These are phyloP conservation scores for Mycena pura DNA, from an alignment of 768 basidiomycete species.

Conservation along the genomic window DNA sequence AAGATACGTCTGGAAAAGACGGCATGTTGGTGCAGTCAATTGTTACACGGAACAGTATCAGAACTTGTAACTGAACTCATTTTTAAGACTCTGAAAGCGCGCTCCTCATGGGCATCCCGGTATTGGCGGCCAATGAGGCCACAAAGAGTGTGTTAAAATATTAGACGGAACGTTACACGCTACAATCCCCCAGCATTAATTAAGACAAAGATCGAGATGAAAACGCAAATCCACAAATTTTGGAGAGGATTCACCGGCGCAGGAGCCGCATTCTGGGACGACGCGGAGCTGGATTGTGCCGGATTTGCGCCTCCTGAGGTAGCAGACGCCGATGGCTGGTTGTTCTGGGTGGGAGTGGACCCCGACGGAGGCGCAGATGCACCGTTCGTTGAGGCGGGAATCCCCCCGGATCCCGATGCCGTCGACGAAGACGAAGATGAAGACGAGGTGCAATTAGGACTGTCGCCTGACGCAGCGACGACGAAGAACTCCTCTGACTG, in stretches of 20 bases:
- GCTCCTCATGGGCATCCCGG: neutral
- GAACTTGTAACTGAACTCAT: neutral
- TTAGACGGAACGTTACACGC: neutral
- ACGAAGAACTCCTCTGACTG: constrained; percentile 9
- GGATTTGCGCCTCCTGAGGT: neutral
- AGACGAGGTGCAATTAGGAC: neutral
- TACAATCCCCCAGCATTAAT: neutral
- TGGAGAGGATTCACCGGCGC: neutral
- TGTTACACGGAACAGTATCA: neutral
- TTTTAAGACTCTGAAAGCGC: neutral
- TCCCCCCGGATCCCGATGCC: neutral
- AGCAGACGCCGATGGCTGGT: neutral
- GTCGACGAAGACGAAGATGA: neutral
- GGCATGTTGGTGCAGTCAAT: neutral
- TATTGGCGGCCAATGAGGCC: neutral
- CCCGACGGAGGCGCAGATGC: neutral
- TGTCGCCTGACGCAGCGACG: neutral
- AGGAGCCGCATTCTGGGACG: neutral
- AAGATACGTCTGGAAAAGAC: neutral
- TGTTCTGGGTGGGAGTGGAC: neutral
- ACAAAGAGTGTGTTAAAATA: neutral
- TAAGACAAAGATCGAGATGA: neutral
- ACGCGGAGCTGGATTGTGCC: neutral
- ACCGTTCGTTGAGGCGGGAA: neutral
- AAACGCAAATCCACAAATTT: neutral